These are phyloP conservation scores for Kodamaea laetipori DNA, from an alignment of 805 yeast species.

Conservation along the genomic window DNA sequence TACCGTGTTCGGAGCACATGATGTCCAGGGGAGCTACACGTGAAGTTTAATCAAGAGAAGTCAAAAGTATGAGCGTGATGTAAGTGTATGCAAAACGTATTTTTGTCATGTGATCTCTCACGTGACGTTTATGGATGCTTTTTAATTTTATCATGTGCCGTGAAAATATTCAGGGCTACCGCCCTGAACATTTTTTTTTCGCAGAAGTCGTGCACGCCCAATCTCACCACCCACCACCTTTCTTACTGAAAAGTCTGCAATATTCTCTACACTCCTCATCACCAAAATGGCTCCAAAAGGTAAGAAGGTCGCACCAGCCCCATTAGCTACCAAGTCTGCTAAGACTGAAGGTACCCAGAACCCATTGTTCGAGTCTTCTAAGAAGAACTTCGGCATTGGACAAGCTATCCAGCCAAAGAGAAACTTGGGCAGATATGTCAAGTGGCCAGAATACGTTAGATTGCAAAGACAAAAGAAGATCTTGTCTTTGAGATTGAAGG, in stretches of 20 bases:
- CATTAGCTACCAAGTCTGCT: slow-evolving; percentile 75
- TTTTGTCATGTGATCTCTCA: too few relatives aligned
- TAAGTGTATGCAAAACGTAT: too few relatives aligned
- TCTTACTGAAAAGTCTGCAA: not conserved
- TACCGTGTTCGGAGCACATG: too few relatives aligned
- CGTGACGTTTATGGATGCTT: too few relatives aligned
- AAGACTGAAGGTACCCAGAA: slow-evolving; percentile 50
- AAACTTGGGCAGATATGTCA: slow-evolving; percentile 95
- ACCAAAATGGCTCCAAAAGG: slow-evolving; percentile 42
- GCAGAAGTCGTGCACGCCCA: not conserved
- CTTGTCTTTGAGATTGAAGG: slow-evolving; percentile 93
- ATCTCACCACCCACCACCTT: not conserved
- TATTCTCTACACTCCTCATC: slow-evolving; percentile 12
- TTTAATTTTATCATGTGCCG: too few relatives aligned
- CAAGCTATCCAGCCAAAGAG: slow-evolving; percentile 95
- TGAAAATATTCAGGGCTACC: slow-evolving; percentile 6
- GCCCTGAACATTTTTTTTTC: slow-evolving; percentile 3
- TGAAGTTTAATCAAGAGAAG: too few relatives aligned
- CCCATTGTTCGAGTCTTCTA: slow-evolving; percentile 87
- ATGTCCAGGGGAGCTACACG: too few relatives aligned
- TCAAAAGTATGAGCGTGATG: too few relatives aligned
- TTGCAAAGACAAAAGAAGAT: slow-evolving; percentile 99
- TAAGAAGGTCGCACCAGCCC: slow-evolving; percentile 97
- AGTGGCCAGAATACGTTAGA: slow-evolving; percentile 99
- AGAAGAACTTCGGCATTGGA: slow-evolving; percentile 95